Conservation (phyloP, 2,329 filamentous ascomycete species). For the Colletotrichum sp. region DNA sequence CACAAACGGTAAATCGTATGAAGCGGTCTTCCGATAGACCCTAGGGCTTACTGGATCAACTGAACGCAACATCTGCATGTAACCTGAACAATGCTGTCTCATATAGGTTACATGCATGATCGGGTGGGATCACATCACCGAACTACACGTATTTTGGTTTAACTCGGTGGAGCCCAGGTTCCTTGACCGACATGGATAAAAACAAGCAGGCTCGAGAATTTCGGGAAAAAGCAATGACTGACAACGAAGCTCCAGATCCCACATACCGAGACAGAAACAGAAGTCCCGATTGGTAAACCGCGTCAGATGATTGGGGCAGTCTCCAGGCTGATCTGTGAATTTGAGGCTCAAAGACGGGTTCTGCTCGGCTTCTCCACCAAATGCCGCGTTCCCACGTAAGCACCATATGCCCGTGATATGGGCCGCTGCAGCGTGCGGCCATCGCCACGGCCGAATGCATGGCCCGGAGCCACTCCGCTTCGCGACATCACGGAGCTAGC, state of each 20-base stretch:
- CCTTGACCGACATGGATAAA: not conserved
- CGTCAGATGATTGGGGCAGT: not conserved
- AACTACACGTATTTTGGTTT: not conserved
- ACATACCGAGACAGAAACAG: not conserved
- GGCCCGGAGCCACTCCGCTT: not conserved
- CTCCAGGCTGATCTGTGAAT: not conserved
- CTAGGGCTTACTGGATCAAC: not conserved
- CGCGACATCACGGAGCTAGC: not conserved
- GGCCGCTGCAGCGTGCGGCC: not conserved
- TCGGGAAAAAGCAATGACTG: not conserved
- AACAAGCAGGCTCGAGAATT: not conserved
- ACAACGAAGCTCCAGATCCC: not conserved
- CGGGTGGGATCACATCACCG: not conserved
- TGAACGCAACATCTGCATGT: not conserved
- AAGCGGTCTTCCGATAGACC: not conserved
- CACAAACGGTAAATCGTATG: not conserved
- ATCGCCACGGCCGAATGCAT: not conserved
- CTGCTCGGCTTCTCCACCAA: not conserved
- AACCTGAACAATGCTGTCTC: not conserved
- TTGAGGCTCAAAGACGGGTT: not conserved
- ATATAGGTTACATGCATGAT: not conserved
- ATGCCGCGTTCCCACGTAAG: not conserved
- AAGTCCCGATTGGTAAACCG: not conserved
- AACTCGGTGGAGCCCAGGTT: not conserved
- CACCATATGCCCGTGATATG: not conserved